phyloP scores from a whole-genome alignment of 495 filamentous ascomycete genomes.

The Eremomyces bilateralis region DNA sequence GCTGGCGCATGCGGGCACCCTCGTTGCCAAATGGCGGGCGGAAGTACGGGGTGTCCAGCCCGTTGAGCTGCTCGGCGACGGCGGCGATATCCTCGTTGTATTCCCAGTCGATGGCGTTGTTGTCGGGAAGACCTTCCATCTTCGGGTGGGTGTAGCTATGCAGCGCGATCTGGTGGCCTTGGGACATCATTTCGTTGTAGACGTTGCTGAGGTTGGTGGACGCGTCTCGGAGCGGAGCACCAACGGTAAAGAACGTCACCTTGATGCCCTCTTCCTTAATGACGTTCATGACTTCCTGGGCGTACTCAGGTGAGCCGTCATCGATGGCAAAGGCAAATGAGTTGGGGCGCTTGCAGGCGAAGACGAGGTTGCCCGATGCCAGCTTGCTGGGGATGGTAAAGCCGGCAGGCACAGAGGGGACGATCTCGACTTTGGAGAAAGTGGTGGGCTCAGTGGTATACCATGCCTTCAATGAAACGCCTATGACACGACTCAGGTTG shows the following conservation, averaged over 20 bases:
- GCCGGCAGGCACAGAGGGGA: constrained; percentile 27
- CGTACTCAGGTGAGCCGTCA: constrained; percentile 42
- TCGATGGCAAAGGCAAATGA: constrained; percentile 68
- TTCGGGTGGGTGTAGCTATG: constrained; percentile 58
- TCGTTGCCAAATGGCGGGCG: constrained; percentile 58
- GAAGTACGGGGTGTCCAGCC: constrained; percentile 32
- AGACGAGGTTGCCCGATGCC: constrained; percentile 35
- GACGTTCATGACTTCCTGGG: constrained; percentile 40
- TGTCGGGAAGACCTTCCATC: constrained; percentile 39
- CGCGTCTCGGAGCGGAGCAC: constrained; percentile 35
- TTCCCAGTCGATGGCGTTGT: constrained; percentile 46
- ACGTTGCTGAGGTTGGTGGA: constrained; percentile 13
- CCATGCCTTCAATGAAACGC: constrained; percentile 49
- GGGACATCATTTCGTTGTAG: constrained; percentile 11
- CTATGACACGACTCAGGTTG: constrained; percentile 34
- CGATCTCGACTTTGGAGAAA: constrained; percentile 42
- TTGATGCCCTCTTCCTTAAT: constrained; percentile 39
- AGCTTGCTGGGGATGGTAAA: constrained; percentile 37
- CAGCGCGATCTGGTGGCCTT: constrained; percentile 53
- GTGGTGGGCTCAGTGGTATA: constrained; percentile 30
- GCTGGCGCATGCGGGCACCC: constrained; percentile 46
- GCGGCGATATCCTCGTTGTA: constrained; percentile 38
- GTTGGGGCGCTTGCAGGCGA: constrained; percentile 47
- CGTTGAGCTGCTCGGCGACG: constrained; percentile 24
- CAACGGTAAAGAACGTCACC: constrained; percentile 65